These are phyloP conservation scores for Porpolomopsis calyptriformis DNA, from an alignment of 768 basidiomycete genomes.

Conservation along the genomic window DNA sequence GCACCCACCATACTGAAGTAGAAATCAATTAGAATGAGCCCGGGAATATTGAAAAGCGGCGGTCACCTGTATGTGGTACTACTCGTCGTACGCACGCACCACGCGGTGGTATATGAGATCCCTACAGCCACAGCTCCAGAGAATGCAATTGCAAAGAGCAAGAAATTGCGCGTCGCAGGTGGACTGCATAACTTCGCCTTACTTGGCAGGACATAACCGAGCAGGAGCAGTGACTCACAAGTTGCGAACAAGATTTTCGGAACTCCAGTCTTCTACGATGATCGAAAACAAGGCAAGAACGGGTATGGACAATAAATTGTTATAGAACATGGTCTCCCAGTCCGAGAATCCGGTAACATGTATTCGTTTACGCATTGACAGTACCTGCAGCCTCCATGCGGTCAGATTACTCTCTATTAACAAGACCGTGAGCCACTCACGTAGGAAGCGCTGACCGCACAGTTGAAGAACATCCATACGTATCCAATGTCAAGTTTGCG, in stretches of 20 bases:
- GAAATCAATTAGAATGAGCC: constrained; percentile 4
- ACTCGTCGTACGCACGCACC: constrained; percentile 93
- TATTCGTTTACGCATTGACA: constrained; percentile 94
- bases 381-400: constrained; percentile 42
- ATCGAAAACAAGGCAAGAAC: constrained; percentile 76
- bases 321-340: constrained; percentile 99
- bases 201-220: background rate
- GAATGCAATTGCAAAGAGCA: constrained; percentile 84
- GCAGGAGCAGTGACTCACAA: constrained; percentile 54
- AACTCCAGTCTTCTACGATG: constrained; percentile 81
- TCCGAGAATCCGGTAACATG: constrained; percentile 91
- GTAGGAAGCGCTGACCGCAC: constrained; percentile 81
- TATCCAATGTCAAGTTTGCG: constrained; percentile 67
- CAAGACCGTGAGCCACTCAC: constrained; percentile 33
- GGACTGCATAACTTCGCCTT: constrained; percentile 46
- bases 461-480: constrained; percentile 94
- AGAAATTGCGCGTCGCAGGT: constrained; percentile 59
- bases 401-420: background rate
- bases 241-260: constrained; percentile 63
- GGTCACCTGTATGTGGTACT: constrained; percentile 94
- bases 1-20: constrained; percentile 84
- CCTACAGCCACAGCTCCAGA: constrained; percentile 97
- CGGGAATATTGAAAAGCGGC: constrained; percentile 6
- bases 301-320: constrained; percentile 91
- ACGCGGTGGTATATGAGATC: constrained; percentile 96